Evolutionary conservation across 768 basidiomycete species (phyloP).

Genomic region (Mycena alexandri): DNA sequence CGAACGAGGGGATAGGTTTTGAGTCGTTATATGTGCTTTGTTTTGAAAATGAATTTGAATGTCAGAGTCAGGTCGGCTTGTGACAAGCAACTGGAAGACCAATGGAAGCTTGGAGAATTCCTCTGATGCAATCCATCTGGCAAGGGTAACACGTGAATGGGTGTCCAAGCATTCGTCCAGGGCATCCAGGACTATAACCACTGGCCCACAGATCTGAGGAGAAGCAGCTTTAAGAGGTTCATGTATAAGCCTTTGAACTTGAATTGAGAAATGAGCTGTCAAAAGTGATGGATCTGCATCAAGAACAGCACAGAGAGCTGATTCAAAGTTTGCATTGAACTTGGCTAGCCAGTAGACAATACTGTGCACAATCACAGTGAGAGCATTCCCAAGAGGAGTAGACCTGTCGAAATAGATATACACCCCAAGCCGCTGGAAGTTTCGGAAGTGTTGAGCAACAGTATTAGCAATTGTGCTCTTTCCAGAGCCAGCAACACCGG

Average conservation of each 20-base stretch:
- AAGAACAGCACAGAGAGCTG: not conserved
- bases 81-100: not conserved
- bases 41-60: not conserved
- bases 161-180: constrained; percentile 1
- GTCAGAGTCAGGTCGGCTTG: not conserved
- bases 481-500: constrained; percentile 7
- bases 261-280: not conserved
- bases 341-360: not conserved
- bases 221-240: not conserved
- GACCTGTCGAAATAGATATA: not conserved
- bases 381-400: too few species aligned
- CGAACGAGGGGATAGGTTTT: too few species aligned
- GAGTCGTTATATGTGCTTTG: too few species aligned
- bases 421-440: not conserved
- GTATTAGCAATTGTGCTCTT: constrained; percentile 3
- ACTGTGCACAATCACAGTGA: not conserved
- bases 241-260: not conserved
- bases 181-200: not conserved
- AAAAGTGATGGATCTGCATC: not conserved
- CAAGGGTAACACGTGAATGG: not conserved
- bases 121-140: not conserved
- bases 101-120: not conserved
- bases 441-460: not conserved
- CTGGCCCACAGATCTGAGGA: not conserved
- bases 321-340: not conserved